These are phyloP conservation scores for Lophiostoma macrostomum DNA, from an alignment of 495 filamentous ascomycete species.

Conservation along the genomic window DNA sequence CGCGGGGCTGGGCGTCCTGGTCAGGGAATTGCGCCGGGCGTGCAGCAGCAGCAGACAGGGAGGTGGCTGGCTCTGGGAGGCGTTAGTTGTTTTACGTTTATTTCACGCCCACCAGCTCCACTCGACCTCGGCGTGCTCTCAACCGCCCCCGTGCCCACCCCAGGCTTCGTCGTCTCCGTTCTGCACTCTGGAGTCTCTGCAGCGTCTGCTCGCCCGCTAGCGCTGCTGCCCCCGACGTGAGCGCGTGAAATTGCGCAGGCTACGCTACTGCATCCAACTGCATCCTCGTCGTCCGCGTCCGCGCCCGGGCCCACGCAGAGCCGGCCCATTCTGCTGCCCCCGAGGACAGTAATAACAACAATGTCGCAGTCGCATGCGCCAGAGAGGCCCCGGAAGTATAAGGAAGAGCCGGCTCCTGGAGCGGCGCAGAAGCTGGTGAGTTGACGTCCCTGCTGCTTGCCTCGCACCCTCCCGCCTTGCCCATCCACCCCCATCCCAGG, in stretches of 20 bases:
- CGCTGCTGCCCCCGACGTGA: neutral
- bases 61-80: constrained; percentile 26
- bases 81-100: constrained; percentile 32
- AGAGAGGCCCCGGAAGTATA: constrained; percentile 38
- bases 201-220: too few relatives aligned
- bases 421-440: constrained; percentile 39
- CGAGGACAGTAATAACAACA: constrained; percentile 33
- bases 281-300: constrained; percentile 24
- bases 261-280: constrained; percentile 24
- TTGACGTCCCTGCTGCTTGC: constrained; percentile 28
- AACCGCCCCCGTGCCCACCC: neutral
- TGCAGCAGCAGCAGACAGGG: constrained; percentile 15
- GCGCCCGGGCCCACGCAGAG: constrained; percentile 15
- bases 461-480: constrained; percentile 5
- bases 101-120: constrained; percentile 29
- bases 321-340: constrained; percentile 16
- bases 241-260: constrained; percentile 31
- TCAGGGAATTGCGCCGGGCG: constrained; percentile 12
- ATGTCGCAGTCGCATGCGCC: constrained; percentile 40
- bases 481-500: neutral
- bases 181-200: neutral
- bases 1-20: constrained; percentile 6
- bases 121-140: neutral
- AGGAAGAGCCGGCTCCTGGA: constrained; percentile 41
- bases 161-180: neutral